These are phyloP conservation scores for Drechmeria coniospora DNA, from an alignment of 2,329 filamentous ascomycete species.

Conservation along the genomic window DNA sequence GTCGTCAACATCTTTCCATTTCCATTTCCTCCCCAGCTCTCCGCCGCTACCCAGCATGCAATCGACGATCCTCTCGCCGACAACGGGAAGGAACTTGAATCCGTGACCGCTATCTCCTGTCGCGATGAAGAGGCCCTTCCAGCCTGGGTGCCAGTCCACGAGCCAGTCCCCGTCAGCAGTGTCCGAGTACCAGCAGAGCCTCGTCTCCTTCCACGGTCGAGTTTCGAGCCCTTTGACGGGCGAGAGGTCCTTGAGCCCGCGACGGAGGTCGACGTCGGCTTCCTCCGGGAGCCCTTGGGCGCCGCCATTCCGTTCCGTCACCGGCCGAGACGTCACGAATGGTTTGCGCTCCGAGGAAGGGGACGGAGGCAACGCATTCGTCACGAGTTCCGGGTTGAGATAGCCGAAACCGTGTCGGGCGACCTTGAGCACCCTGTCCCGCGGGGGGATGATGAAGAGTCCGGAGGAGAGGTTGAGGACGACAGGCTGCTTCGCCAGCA, in stretches of 20 bases:
- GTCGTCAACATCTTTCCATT: constrained; percentile 43
- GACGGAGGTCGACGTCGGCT: constrained; percentile 44
- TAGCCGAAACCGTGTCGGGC: constrained; percentile 58
- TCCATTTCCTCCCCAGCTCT: constrained; percentile 42
- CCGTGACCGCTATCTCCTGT: constrained; percentile 50
- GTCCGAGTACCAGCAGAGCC: constrained; percentile 65
- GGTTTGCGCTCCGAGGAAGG: constrained; percentile 11
- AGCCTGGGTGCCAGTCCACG: constrained; percentile 50
- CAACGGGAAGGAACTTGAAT: constrained; percentile 54
- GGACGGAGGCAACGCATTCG: constrained; percentile 17
- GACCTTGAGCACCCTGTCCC: constrained; percentile 46
- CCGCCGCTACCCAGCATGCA: constrained; percentile 30
- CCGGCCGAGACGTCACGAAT: constrained; percentile 20
- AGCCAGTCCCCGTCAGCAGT: constrained; percentile 58
- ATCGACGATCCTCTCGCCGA: constrained; percentile 46
- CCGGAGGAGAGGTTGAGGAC: constrained; percentile 56
- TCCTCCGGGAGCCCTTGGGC: constrained; percentile 38
- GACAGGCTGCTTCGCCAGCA: constrained; percentile 52
- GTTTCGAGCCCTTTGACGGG: constrained; percentile 38
- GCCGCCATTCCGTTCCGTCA: constrained; percentile 22
- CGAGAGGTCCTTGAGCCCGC: constrained; percentile 44
- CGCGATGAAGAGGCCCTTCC: constrained; percentile 42
- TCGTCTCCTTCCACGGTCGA: constrained; percentile 44
- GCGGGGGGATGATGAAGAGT: constrained; percentile 60
- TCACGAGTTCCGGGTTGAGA: constrained; percentile 30